phyloP scores from a whole-genome alignment of 2,329 filamentous ascomycete genomes.

The Neonectria punicea region DNA sequence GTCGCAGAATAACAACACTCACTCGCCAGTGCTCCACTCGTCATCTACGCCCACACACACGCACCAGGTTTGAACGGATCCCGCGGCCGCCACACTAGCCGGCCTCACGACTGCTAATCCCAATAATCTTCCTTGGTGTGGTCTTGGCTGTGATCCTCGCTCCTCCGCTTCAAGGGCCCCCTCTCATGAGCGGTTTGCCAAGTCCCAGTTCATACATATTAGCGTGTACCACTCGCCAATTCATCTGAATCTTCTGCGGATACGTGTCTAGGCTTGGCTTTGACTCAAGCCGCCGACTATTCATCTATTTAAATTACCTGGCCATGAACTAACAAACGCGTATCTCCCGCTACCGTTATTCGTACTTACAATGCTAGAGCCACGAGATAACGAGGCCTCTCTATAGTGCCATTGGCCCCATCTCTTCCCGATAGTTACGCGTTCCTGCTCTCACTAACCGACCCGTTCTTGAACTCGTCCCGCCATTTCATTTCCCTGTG shows the following conservation, averaged over 20 bases:
- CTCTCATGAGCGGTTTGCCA: background rate
- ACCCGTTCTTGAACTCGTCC: background rate
- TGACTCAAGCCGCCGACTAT: constrained; percentile 10
- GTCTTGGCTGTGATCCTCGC: background rate
- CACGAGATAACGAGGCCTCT: background rate
- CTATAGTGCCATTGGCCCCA: background rate
- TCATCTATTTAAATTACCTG: constrained; percentile 15
- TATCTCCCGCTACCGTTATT: background rate
- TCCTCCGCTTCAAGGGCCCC: background rate
- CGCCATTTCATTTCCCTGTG: constrained; percentile 11
- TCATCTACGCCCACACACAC: background rate
- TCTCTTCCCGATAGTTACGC: background rate
- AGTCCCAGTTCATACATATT: background rate
- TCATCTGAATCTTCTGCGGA: background rate
- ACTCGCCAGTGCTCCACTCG: constrained; percentile 4
- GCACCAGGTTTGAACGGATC: background rate
- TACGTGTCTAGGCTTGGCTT: constrained; percentile 3
- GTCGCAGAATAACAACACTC: constrained; percentile 27
- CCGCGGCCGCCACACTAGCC: background rate
- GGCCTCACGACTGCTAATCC: background rate
- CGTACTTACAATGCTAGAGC: background rate
- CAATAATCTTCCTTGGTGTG: background rate
- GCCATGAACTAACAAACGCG: constrained; percentile 2
- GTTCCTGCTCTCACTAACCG: background rate
- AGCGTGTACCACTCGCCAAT: background rate